Percentiles rank a stretch among this genome's conserved stretches.
Conservation (phyloP, 495 filamentous ascomycete genomes). For the Aspergillus kassunensis region DNA sequence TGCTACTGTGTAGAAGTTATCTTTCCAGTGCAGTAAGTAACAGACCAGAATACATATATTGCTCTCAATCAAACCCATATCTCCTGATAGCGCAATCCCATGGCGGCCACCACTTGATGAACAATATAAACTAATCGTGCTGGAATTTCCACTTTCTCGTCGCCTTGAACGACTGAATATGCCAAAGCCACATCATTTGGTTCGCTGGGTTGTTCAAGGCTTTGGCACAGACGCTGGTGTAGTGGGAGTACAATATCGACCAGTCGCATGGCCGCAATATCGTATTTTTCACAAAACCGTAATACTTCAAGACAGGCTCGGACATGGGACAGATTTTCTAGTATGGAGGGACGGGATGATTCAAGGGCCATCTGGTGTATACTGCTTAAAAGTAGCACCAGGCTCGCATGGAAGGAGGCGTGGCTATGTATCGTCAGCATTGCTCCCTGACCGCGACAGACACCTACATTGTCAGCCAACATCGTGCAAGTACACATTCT, state of each 20-base stretch:
- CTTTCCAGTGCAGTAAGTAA: too few species aligned
- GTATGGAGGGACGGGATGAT: background rate
- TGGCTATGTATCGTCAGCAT: background rate
- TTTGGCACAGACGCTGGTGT: background rate
- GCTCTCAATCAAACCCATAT: background rate
- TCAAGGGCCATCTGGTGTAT: background rate
- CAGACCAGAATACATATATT: too few species aligned
- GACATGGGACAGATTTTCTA: background rate
- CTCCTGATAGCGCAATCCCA: background rate
- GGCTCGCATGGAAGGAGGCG: background rate
- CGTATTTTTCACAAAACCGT: background rate
- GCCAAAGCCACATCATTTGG: background rate
- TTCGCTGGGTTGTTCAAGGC: background rate
- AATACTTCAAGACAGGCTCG: background rate
- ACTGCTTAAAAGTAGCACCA: background rate
- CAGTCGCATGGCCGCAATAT: background rate
- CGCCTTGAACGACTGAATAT: background rate
- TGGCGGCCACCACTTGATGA: background rate
- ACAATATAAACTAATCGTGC: background rate
- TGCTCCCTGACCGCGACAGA: background rate
- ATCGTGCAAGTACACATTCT: background rate
- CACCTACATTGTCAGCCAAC: slow-evolving; percentile 1
- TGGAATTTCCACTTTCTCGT: background rate
- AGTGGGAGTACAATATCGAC: background rate
- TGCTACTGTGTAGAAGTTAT: too few species aligned